Conservation (phyloP, 106 monocot genomes). For the Allium fistulosum region DNA sequence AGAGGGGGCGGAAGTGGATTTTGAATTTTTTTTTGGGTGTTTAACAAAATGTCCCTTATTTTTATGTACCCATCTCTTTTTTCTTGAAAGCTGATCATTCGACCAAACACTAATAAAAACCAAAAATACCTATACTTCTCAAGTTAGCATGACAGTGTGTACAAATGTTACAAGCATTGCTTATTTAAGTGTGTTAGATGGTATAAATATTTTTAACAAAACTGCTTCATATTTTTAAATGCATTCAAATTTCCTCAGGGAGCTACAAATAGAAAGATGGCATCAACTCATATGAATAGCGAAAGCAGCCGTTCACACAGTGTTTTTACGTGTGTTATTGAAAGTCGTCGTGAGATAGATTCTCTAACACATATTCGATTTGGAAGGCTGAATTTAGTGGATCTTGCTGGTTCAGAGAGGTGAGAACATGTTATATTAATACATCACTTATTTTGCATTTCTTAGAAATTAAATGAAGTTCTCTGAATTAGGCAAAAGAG, state of each 20-base stretch:
- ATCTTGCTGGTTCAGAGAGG: conserved; percentile 88
- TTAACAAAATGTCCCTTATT: too few relatives aligned
- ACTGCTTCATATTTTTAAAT: background rate
- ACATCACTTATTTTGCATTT: background rate
- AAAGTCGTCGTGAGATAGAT: conserved; percentile 69
- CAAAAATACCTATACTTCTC: too few relatives aligned
- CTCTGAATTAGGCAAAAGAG: conserved; percentile 64
- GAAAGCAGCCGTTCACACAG: conserved; percentile 79
- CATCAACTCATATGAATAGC: conserved; percentile 64
- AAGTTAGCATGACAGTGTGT: background rate
- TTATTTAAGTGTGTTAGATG: background rate
- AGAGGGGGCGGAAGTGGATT: too few relatives aligned
- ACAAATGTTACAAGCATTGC: background rate
- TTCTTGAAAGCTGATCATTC: too few relatives aligned
- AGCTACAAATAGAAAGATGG: conserved; percentile 69
- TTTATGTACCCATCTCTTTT: too few relatives aligned
- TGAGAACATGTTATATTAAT: conserved; percentile 5
- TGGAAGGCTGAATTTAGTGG: conserved; percentile 62
- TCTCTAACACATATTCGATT: conserved; percentile 43
- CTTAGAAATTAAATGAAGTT: background rate
- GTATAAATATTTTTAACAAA: background rate
- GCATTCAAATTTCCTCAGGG: conserved; percentile 26
- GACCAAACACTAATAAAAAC: too few relatives aligned
- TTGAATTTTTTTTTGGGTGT: too few relatives aligned
- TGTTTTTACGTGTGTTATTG: conserved; percentile 67